Percentiles rank a stretch among this genome's conserved stretches.
These are phyloP conservation scores for Ascoidea rubescens DNA, from an alignment of 805 yeast genomes.

Conservation along the genomic window DNA sequence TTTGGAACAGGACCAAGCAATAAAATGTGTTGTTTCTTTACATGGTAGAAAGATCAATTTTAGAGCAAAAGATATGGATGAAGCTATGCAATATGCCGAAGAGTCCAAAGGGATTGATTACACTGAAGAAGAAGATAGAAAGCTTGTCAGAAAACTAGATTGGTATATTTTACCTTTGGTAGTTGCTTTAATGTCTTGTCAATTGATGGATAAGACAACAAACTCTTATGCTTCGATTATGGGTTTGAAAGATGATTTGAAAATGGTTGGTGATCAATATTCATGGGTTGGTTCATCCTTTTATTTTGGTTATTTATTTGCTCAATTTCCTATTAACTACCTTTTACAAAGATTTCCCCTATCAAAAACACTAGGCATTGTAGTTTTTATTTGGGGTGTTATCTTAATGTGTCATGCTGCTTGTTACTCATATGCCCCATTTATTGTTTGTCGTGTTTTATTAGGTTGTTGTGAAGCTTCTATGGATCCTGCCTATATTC, in stretches of 20 bases:
- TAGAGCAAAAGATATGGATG: slow-evolving; percentile 24
- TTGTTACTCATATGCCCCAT: slow-evolving; percentile 24
- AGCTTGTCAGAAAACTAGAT: slow-evolving; percentile 22
- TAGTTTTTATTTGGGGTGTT: slow-evolving; percentile 23
- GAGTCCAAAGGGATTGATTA: slow-evolving; percentile 17
- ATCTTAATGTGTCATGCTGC: slow-evolving; percentile 22
- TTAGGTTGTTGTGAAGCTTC: slow-evolving; percentile 37
- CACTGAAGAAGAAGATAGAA: background rate
- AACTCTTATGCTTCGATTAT: slow-evolving; percentile 25
- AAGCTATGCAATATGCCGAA: slow-evolving; percentile 28
- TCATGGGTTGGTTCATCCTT: slow-evolving; percentile 23
- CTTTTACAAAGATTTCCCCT: slow-evolving; percentile 23
- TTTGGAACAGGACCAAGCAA: too few species aligned
- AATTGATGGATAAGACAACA: slow-evolving; percentile 28
- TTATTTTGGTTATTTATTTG: slow-evolving; percentile 22
- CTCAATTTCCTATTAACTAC: slow-evolving; percentile 20
- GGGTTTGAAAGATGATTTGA: slow-evolving; percentile 23
- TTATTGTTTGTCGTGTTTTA: slow-evolving; percentile 30
- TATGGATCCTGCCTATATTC: slow-evolving; percentile 16
- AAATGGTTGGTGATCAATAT: slow-evolving; percentile 22
- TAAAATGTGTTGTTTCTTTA: slow-evolving; percentile 13
- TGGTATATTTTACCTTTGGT: slow-evolving; percentile 23
- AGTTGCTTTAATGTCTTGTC: slow-evolving; percentile 20
- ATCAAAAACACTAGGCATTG: slow-evolving; percentile 20
- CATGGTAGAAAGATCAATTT: slow-evolving; percentile 14